Conservation (phyloP, 2,329 filamentous ascomycete species). For the Elsinoe australis region DNA sequence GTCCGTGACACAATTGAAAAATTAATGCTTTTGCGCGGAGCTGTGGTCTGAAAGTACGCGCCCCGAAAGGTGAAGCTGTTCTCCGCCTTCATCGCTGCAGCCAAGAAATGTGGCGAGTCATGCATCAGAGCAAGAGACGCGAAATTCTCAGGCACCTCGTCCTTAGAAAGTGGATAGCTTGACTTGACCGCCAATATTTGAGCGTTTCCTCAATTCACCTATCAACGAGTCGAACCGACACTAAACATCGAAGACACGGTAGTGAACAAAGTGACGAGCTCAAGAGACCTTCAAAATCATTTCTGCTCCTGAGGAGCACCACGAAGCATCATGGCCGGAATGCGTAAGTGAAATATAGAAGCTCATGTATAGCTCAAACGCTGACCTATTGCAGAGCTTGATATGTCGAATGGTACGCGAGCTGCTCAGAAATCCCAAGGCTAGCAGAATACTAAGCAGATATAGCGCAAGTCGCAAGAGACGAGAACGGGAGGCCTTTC, state of each 20-base stretch:
- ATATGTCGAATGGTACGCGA: conserved; percentile 69
- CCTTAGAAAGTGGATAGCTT: neutral
- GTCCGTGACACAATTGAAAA: no score
- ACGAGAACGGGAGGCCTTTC: conserved; percentile 94
- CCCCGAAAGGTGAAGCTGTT: no score
- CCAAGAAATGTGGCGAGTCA: neutral
- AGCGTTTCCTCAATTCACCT: no score
- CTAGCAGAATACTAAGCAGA: neutral
- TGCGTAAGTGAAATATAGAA: conserved; percentile 64
- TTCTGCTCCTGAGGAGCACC: conserved; percentile 18
- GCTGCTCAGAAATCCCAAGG: neutral
- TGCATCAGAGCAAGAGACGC: neutral
- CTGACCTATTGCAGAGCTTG: conserved; percentile 66
- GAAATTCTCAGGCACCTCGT: neutral
- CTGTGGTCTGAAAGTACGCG: no score
- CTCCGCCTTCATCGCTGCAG: no score
- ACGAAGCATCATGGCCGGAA: conserved; percentile 46
- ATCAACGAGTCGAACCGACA: no score
- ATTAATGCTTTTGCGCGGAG: no score
- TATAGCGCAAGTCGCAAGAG: conserved; percentile 72
- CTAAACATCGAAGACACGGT: no score
- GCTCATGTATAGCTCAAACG: no score
- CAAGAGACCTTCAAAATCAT: neutral
- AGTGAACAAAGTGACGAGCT: no score
- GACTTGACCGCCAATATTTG: no score